Conservation (phyloP, 2,329 filamentous ascomycete genomes). For the Cryphonectria parasitica region DNA sequence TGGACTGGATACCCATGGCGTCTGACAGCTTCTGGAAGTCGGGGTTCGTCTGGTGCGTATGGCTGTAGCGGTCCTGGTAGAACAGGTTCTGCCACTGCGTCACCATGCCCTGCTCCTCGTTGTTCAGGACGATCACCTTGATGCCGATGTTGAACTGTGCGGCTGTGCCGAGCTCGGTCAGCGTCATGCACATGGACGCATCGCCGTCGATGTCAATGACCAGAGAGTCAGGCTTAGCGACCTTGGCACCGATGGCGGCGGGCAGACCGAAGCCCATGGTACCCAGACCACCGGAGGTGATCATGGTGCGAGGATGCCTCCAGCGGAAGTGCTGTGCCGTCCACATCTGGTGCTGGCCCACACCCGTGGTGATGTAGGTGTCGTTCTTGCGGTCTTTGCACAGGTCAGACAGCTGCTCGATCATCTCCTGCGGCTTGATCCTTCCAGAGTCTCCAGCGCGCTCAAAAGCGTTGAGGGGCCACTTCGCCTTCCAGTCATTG, state of each 20-base stretch:
- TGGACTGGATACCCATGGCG: conserved; percentile 83
- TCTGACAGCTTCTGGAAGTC: conserved; percentile 93
- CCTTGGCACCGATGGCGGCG: conserved; percentile 93
- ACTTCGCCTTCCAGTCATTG: conserved; percentile 85
- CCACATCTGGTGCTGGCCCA: conserved; percentile 99
- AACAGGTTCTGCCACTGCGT: conserved; percentile 98
- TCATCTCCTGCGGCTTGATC: conserved; percentile 94
- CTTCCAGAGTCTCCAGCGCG: conserved; percentile 73
- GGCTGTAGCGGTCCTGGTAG: conserved; percentile 89
- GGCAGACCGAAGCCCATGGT: conserved; percentile 97
- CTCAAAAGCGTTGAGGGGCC: conserved; percentile 84
- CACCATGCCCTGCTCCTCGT: conserved; percentile 98
- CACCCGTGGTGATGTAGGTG: conserved; percentile 89
- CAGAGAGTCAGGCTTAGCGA: conserved; percentile 73
- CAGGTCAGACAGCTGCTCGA: conserved; percentile 86
- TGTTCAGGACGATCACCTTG: conserved; percentile 94
- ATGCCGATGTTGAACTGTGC: conserved; percentile 95
- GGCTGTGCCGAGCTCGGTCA: conserved; percentile 91
- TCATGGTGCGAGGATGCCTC: conserved; percentile 88
- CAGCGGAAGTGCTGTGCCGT: conserved; percentile 95
- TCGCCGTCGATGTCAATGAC: conserved; percentile 97
- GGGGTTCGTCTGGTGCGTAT: conserved; percentile 95
- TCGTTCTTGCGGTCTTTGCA: conserved; percentile 79
- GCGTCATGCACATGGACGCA: conserved; percentile 98
- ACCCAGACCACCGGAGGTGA: conserved; percentile 93